phyloP scores from a whole-genome alignment of 495 filamentous ascomycete species.

The Tuber aestivum region DNA sequence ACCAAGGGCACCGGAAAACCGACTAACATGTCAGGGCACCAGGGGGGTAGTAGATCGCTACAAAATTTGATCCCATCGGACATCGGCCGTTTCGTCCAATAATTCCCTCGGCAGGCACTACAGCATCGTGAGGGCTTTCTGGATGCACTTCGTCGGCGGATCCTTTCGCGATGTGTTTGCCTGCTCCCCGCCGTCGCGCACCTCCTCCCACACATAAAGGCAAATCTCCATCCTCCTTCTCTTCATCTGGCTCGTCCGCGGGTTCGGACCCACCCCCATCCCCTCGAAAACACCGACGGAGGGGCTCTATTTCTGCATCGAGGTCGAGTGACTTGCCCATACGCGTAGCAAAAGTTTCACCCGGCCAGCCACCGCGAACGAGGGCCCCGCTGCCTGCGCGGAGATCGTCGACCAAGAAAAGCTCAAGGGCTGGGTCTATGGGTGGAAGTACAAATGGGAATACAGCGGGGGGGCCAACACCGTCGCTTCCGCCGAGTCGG shows the following conservation, averaged over 20 bases:
- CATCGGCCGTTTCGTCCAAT: slow-evolving; percentile 20
- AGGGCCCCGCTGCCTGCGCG: slow-evolving; percentile 20
- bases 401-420: slow-evolving; percentile 21
- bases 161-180: slow-evolving; percentile 26
- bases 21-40: background rate
- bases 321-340: slow-evolving; percentile 20
- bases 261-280: slow-evolving; percentile 16
- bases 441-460: slow-evolving; percentile 30
- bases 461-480: slow-evolving; percentile 16
- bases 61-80: slow-evolving; percentile 6
- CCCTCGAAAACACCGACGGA: slow-evolving; percentile 12
- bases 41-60: slow-evolving; percentile 11
- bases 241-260: slow-evolving; percentile 25
- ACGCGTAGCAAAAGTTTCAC: slow-evolving; percentile 16
- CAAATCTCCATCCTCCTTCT: slow-evolving; percentile 31
- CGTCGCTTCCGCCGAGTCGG: slow-evolving; percentile 21
- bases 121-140: slow-evolving; percentile 13
- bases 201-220: slow-evolving; percentile 20
- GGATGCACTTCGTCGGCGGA: slow-evolving; percentile 23
- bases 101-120: slow-evolving; percentile 11
- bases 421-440: slow-evolving; percentile 20
- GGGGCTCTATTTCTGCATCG: slow-evolving; percentile 9
- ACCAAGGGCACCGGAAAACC: slow-evolving; percentile 15
- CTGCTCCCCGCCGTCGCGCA: slow-evolving; percentile 21
- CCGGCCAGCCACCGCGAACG: slow-evolving; percentile 6